These are phyloP conservation scores for Didymella pomorum DNA, from an alignment of 2,329 filamentous ascomycete genomes.

Conservation along the genomic window DNA sequence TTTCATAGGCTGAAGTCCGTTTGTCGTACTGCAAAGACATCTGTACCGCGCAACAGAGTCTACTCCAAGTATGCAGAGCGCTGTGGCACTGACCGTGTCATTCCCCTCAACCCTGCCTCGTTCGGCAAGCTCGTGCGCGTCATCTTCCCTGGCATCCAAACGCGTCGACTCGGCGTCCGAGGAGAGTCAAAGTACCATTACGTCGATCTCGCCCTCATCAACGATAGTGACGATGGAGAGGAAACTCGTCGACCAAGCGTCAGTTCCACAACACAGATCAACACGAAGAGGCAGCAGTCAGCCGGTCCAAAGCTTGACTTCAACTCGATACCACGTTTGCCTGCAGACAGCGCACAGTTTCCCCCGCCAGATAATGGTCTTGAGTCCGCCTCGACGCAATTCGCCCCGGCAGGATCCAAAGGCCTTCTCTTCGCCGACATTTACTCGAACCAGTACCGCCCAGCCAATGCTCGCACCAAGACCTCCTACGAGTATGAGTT, in stretches of 20 bases:
- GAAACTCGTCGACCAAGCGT: slow-evolving; percentile 33
- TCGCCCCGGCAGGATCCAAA: slow-evolving; percentile 52
- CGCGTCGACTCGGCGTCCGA: slow-evolving; percentile 86
- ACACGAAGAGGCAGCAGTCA: slow-evolving; percentile 45
- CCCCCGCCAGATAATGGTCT: slow-evolving; percentile 45
- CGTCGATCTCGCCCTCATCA: slow-evolving; percentile 61
- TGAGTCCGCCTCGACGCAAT: slow-evolving; percentile 40
- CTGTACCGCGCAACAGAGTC: slow-evolving; percentile 89
- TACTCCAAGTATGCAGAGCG: slow-evolving; percentile 95
- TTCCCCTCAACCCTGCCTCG: slow-evolving; percentile 93
- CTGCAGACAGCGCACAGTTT: slow-evolving; percentile 59
- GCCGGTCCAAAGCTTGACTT: slow-evolving; percentile 46
- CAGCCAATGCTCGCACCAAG: slow-evolving; percentile 49
- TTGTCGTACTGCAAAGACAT: slow-evolving; percentile 76
- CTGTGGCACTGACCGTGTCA: slow-evolving; percentile 92
- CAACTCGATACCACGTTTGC: slow-evolving; percentile 55
- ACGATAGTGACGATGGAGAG: slow-evolving; percentile 51
- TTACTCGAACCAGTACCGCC: slow-evolving; percentile 53
- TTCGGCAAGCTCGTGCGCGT: slow-evolving; percentile 98
- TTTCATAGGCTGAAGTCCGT: slow-evolving; percentile 72
- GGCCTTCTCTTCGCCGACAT: slow-evolving; percentile 58
- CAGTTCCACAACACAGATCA: slow-evolving; percentile 33
- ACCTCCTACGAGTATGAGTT: slow-evolving; percentile 69
- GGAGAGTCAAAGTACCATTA: slow-evolving; percentile 99
- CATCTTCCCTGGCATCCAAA: slow-evolving; percentile 94